Evolutionary conservation across 2,329 filamentous ascomycete genomes (phyloP), one percentile per base, ranked within the genome.

Genomic region (Neurospora sp.): DNA sequence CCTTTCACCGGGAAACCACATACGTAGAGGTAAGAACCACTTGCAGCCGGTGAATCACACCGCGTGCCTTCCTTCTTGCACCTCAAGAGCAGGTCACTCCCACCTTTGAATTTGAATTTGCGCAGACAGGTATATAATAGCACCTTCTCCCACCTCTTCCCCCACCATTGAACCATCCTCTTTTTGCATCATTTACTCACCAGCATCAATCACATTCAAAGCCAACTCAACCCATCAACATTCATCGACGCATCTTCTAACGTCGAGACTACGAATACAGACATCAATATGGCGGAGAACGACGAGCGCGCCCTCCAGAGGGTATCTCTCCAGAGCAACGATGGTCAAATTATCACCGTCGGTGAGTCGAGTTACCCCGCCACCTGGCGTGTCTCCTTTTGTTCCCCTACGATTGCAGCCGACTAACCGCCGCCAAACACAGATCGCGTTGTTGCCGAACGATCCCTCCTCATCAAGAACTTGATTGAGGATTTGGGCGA

Each of bases 401-500:
- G 15, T 28, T 28, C 23, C 19, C 7, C 52, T 62, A 6, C 11
- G 46, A 28, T 15, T 7, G 11, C 46, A 66, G 40, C 39, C 70
- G 69, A 72, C 72, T 71, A 70, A 74, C 38, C 39, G 13, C 23
- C 19, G 46, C 52, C 71, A 62, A 62, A 33, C 36, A 67, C 72
- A 92, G 93, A 97, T 74, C 92, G 93, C 74, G 85, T 88, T 43
- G 92, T 98, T 72, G 93, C 92, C 58, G 93, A 97, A 84, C 92
- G 95, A 74, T 97, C 93, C 3, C 89, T 97, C 77, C 86, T 99
- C 68, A 96, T 99, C 85, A 97, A 97, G 89, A 97, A 98, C 86
- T 91, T 99, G 91, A 87, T 99, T 66, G 94, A 97, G 79, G 96
- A 99, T 83, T 84, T 98, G 67, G 93, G 93, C 75, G 90, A 91